Evolutionary conservation across 140 eudicot species (phyloP).

Genomic region (Ambrosia hybrid): DNA sequence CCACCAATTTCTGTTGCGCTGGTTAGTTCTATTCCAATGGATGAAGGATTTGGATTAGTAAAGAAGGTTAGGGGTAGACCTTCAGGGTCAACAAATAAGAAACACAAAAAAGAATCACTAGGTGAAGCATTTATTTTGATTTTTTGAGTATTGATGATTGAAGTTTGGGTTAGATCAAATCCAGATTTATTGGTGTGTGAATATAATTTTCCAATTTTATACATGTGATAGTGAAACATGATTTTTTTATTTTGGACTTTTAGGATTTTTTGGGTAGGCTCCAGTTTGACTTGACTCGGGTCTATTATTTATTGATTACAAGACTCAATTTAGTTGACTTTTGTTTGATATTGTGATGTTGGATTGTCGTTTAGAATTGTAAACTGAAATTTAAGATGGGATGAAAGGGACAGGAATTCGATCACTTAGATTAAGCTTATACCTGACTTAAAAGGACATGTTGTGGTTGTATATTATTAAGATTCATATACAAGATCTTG

Average conservation of each 20-base stretch:
- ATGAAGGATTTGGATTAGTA: conserved; percentile 22
- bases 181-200: conserved; percentile 24
- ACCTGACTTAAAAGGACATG: neutral
- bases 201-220: too few relatives aligned
- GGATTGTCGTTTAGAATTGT: conserved; percentile 8
- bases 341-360: conserved; percentile 24
- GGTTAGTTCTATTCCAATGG: conserved; percentile 34
- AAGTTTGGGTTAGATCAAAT: conserved; percentile 18
- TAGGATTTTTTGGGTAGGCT: conserved; percentile 33
- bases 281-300: conserved; percentile 29
- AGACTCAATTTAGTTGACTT: conserved; percentile 32
- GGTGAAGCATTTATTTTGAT: conserved; percentile 30
- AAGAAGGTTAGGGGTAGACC: conserved; percentile 74
- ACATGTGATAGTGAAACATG: conserved; percentile 40
- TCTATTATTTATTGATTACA: neutral
- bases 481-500: neutral
- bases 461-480: neutral
- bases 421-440: conserved; percentile 20
- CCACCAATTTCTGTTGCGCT: conserved; percentile 27
- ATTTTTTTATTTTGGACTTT: conserved; percentile 25
- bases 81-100: conserved; percentile 65
- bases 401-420: conserved; percentile 5
- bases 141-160: conserved; percentile 4
- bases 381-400: neutral
- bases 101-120: conserved; percentile 46